phyloP scores from a whole-genome alignment of 129 eudicot species.

The Lactuca saligna region DNA sequence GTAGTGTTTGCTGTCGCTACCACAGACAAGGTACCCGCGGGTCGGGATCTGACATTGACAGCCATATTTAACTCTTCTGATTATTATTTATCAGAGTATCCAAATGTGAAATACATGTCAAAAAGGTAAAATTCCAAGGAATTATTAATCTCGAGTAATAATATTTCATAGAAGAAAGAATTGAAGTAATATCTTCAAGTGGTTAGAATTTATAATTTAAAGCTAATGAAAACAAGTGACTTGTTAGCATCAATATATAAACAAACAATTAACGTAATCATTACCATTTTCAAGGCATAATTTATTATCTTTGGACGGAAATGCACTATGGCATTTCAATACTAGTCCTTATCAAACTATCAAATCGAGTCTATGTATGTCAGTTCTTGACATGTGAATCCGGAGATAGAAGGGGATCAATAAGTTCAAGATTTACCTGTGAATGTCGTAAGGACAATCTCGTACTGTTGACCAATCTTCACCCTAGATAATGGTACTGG shows the following conservation, averaged over 20 bases:
- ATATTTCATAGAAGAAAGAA: too few species aligned
- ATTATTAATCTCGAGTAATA: too few species aligned
- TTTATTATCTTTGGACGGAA: not conserved
- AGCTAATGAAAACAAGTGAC: too few species aligned
- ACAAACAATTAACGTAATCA: too few species aligned
- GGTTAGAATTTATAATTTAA: too few species aligned
- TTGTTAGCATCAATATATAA: too few species aligned
- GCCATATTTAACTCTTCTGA: not conserved
- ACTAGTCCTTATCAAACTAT: not conserved
- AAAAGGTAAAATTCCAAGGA: not conserved
- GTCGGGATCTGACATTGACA: not conserved
- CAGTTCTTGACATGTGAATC: not conserved
- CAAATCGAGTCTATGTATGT: not conserved
- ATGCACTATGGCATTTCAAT: not conserved
- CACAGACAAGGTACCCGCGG: not conserved
- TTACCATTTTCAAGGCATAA: not conserved
- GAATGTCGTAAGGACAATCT: slow-evolving; percentile 78
- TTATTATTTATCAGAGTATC: not conserved
- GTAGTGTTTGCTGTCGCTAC: not conserved
- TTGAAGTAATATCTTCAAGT: too few species aligned
- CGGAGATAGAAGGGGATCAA: not conserved
- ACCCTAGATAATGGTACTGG: slow-evolving; percentile 71
- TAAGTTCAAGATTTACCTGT: slow-evolving; percentile 45
- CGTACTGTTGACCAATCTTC: slow-evolving; percentile 73
- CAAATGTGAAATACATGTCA: not conserved